Base-by-base conservation (phyloP, 495 filamentous ascomycete species). In the Chaetomium tenue region DNA sequence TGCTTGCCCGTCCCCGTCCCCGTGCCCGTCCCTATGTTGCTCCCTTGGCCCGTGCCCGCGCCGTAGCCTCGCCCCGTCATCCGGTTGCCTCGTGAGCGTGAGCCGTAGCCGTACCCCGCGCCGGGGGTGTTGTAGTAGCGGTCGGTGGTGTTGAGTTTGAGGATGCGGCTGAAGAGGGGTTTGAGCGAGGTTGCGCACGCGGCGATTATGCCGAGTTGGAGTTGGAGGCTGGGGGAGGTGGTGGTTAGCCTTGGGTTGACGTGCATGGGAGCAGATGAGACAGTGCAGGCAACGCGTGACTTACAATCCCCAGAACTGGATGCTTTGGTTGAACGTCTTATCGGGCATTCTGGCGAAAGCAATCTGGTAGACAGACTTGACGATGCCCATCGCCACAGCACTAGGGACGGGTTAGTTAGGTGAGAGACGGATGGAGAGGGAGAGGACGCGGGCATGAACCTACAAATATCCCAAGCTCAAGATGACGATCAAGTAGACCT, bases 181-280 rank as follows among this genome's bases (percentile, higher is more conserved):
- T 65, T 64, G 64, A 70, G 65, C 0, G 68, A 60, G 5, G 68
- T 44, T 15, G 68, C 68, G 40, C 68, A 70, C 28, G 68, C 68
- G 5, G 68, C 68, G 39, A 70, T 65, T 61, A 67, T 65, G 39
- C 68, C 64, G 4, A 64, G 26, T 50, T 67, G 64, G 39, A 64
- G 61, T 65, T 70, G 68, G 7, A 70, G 59, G 20, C 68, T 70
- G 65, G 2, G 12, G 25, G 6, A 0, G 16, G 40, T 9, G 40
- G 12, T 0, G 9, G 51, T 69, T 44, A 64, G 48, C 12, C 5
- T 23, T 16, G 20, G 20, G 0, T 2, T n/a, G n/a, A n/a, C n/a
- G n/a, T n/a, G n/a, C n/a, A n/a, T 3, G 18, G 25, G 28, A 40
- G 5, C 22, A 0, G 60, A 6, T 30, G 2, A 30, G 28, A 6